Evolutionary conservation across 2,329 filamentous ascomycete genomes (phyloP), one percentile per base, ranked within the genome.

Genomic region (Aurifilum marmelostoma): DNA sequence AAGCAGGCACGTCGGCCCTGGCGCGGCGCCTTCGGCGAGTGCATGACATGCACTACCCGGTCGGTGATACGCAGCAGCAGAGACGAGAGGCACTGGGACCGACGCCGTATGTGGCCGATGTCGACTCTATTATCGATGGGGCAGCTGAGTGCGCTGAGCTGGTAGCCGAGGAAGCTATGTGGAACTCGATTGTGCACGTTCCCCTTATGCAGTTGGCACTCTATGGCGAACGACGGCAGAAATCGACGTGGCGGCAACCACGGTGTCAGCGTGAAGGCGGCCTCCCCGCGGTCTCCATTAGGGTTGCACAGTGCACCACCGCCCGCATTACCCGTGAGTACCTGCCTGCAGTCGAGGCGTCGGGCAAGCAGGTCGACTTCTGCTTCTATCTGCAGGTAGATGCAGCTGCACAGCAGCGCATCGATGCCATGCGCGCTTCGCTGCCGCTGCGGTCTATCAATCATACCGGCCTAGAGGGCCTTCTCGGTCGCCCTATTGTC

Each of bases 401-500:
- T 29, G n/a, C 24, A 29, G 43, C n/a, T n/a, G 41, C 39, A 24
- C 41, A 43, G 41, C 41, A 43, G 41, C n/a, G 21, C 6, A 63
- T 63, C 21, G 39, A 63, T 24, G n/a, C 7, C 43, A 41, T 50
- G 29, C 61, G 27, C 12, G 24, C 24, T 11, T 6, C 18, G 14
- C 39, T 63, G 39, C 61, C 61, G 29, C 24, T 47, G 34, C 24
- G 7, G 11, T 63, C 61, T 34, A 52, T 50, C 61, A 63, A 50
- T 21, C 61, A 63, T 24, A 52, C 27, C 11, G 61, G 47, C 24
- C 24, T 29, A 2, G 39, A 63, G 2, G 21, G 18, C 18, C 61
- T 63, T 3, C 3, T 63, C n/a, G 47, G 11, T 21, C 34, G 21
- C n/a, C 61, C 61, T 7, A 9, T 63, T 29, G 61, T 12, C 18